Percentiles rank a stretch among this genome's conserved stretches.
phyloP scores from a whole-genome alignment of 495 filamentous ascomycete genomes.

The Tuber brumale region DNA sequence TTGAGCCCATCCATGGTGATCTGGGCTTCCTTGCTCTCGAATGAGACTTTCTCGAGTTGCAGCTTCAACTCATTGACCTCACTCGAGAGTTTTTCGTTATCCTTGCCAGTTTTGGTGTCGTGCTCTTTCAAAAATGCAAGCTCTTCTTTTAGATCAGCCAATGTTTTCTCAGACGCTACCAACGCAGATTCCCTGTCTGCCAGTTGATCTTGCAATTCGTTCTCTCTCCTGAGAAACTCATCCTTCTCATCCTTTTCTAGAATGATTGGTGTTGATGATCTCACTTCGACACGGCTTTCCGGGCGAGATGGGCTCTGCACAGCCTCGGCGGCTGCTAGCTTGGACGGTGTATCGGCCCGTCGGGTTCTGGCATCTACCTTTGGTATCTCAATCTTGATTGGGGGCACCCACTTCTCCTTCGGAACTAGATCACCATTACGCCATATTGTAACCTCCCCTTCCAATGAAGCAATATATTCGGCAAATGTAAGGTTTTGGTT shows the following conservation, averaged over 20 bases:
- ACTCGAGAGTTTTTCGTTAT: conserved; percentile 74
- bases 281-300: conserved; percentile 67
- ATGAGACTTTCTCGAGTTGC: conserved; percentile 89
- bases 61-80: conserved; percentile 90
- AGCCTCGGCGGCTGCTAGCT: conserved; percentile 51
- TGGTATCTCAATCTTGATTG: conserved; percentile 51
- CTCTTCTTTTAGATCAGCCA: conserved; percentile 78
- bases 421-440: conserved; percentile 81
- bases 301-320: conserved; percentile 61
- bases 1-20: conserved; percentile 98
- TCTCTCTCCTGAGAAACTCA: conserved; percentile 90
- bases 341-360: conserved; percentile 74
- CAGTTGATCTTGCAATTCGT: conserved; percentile 92
- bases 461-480: conserved; percentile 72
- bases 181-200: conserved; percentile 84
- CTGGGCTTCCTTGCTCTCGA: conserved; percentile 90
- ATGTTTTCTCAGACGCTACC: conserved; percentile 64
- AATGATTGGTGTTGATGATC: conserved; percentile 55
- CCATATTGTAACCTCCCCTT: conserved; percentile 80
- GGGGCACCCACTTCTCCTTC: conserved; percentile 70
- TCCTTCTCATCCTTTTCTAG: conserved; percentile 95
- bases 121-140: conserved; percentile 73
- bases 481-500: conserved; percentile 82
- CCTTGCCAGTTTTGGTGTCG: conserved; percentile 67
- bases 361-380: conserved; percentile 57